Base-by-base conservation (phyloP, 345 rosid genomes). In the Toxicodendron radicans region DNA sequence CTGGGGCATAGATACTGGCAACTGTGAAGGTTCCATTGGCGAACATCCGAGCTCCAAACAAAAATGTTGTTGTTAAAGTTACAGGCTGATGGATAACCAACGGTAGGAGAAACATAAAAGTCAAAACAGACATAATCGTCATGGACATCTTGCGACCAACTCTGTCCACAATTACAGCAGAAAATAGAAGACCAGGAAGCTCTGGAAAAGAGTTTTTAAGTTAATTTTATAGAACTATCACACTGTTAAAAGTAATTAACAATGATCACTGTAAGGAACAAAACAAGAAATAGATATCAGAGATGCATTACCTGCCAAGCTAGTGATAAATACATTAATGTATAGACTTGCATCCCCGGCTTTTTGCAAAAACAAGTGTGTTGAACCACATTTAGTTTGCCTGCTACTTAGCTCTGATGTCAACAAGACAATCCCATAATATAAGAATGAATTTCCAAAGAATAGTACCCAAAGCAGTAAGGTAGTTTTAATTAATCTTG, bases 41-140 rank as follows among this genome's bases (percentile, higher is more conserved):
- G 84, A 83, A 86, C 73, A 86, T 82, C 73, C 94, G 85, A 80
- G 91, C 90, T 27, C 88, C 85, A 32, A 86, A 86, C 53, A 87
- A 76, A 41, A 86, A 76, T 64, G 70, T 63, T 23, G 87, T 88
- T 20, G 90, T 88, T 71, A 90, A 2, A 75, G 72, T 54, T 8
- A 51, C 76, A 41, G 86, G 56, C 60, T 82, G 88, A 64, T 66
- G 80, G 61, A 64, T 68, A 9, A 85, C 76, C 76, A 90, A 76
- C 11, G 94, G 94, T 43, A 87, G 79, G 68, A 88, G 76, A 77
- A 78, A 82, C 24, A 86, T 59, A 80, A 79, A 82, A 57, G 81
- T 71, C 10, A 85, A 43, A 58, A 86, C 72, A 69, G 84, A 81
- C 89, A 86, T 73, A 69, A 70, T 41, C 35, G 83, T 65, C 88